Base-by-base conservation (phyloP, 164 flowering plant genomes). In the Warburgia ugandensis region DNA sequence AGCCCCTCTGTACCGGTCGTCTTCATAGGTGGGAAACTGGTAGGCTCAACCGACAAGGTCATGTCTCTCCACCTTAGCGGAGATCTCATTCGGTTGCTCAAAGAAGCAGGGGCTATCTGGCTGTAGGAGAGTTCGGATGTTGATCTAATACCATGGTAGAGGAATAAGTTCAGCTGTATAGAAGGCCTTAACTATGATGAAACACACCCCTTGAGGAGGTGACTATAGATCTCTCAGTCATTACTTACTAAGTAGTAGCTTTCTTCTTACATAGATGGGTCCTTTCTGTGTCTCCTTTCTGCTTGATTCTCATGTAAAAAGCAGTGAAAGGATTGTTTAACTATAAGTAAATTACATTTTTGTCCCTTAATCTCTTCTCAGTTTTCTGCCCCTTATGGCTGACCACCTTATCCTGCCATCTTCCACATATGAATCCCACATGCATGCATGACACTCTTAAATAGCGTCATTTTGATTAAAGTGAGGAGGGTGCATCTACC, bases 81-180 rank as follows among this genome's bases (percentile, higher is more conserved):
- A 16, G 54, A 67, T 21, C 64, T 71, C n/a, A 65, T 64, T 3
- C 67, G 55, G 28, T 50, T 67, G 71, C 71, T 71, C 49, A 71
- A 60, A 54, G 58, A 58, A 37, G 75, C 68, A 9, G 72, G 74
- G 30, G 77, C 74, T 1, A 59, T 73, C 0, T 73, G 77, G 74
- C 69, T 73, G 26, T 70, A 45, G 48, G n/a, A n/a, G n/a, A n/a
- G n/a, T n/a, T n/a, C n/a, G n/a, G n/a, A n/a, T n/a, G n/a, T n/a
- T n/a, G n/a, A n/a, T n/a, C n/a, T n/a, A n/a, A n/a, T n/a, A n/a
- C n/a, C n/a, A n/a, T n/a, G n/a, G n/a, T n/a, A n/a, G n/a, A n/a
- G n/a, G n/a, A n/a, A n/a, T n/a, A n/a, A n/a, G n/a, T n/a, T n/a
- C n/a, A n/a, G n/a, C n/a, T n/a, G n/a, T n/a, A n/a, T n/a, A n/a